phyloP scores from a whole-genome alignment of 495 filamentous ascomycete species.

The Lasiosphaeriaceae sp. region DNA sequence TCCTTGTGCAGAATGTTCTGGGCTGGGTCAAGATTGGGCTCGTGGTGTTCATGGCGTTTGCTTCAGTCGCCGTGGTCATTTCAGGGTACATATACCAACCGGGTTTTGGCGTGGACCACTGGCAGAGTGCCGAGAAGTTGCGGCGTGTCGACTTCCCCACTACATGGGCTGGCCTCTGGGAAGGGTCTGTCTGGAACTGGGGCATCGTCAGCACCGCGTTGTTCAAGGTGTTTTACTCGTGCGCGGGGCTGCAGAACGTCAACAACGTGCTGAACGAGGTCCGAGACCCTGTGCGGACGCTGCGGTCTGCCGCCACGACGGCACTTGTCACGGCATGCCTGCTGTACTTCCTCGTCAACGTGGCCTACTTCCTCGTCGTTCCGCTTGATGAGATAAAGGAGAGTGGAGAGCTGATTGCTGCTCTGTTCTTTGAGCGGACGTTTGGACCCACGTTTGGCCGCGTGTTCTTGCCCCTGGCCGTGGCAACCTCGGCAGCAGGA shows the following conservation, averaged over 20 bases:
- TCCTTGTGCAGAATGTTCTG: conserved; percentile 61
- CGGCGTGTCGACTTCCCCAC: conserved; percentile 3
- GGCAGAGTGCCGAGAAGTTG: not conserved
- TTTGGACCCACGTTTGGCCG: conserved; percentile 59
- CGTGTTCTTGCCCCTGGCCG: conserved; percentile 56
- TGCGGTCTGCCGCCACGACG: conserved; percentile 59
- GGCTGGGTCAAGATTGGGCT: conserved; percentile 64
- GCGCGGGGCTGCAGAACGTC: conserved; percentile 61
- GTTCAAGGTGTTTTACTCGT: conserved; percentile 73
- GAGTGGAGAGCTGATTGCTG: conserved; percentile 64
- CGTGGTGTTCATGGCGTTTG: conserved; percentile 61
- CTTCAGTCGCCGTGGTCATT: conserved; percentile 52
- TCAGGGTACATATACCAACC: conserved; percentile 21
- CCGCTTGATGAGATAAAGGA: conserved; percentile 64
- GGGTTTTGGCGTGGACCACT: not conserved
- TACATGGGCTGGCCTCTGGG: conserved; percentile 42
- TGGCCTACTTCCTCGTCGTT: conserved; percentile 66
- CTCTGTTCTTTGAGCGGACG: conserved; percentile 62
- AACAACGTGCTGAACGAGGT: conserved; percentile 80
- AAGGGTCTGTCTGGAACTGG: conserved; percentile 54
- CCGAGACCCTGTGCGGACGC: conserved; percentile 60
- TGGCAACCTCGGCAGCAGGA: conserved; percentile 64
- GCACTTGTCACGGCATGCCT: conserved; percentile 58
- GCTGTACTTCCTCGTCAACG: conserved; percentile 65
- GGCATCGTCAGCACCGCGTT: conserved; percentile 57